phyloP scores from a whole-genome alignment of 208 protist species.

The Leishmania arabica region DNA sequence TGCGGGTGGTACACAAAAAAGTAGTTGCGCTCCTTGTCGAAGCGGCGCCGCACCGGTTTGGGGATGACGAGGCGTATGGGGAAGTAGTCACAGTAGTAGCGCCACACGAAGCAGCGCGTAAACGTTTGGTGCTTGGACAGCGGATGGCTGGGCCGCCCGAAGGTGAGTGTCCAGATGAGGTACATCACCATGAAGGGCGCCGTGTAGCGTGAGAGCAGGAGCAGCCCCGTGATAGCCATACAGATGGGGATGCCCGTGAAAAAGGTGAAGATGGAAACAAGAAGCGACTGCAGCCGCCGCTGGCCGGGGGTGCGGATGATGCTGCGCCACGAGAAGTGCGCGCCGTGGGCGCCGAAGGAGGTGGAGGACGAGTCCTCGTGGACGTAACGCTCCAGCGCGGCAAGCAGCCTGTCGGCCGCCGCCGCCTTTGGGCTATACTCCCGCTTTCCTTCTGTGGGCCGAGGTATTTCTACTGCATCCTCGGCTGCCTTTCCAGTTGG shows the following conservation, averaged over 20 bases:
- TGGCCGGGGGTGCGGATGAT: constrained; percentile 52
- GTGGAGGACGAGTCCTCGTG: constrained; percentile 16
- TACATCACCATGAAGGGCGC: constrained; percentile 66
- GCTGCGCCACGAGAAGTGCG: constrained; percentile 43
- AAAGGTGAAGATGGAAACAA: constrained; percentile 59
- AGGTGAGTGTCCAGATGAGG: constrained; percentile 68
- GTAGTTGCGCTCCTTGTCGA: constrained; percentile 72
- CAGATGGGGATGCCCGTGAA: constrained; percentile 72
- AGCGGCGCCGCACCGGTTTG: constrained; percentile 35
- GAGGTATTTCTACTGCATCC: not conserved
- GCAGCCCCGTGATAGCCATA: constrained; percentile 32
- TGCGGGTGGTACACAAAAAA: constrained; percentile 92
- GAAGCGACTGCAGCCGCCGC: constrained; percentile 52
- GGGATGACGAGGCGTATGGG: constrained; percentile 76
- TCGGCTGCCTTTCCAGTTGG: not conserved
- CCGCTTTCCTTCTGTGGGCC: not conserved
- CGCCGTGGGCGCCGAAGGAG: constrained; percentile 28
- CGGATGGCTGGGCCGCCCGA: constrained; percentile 50
- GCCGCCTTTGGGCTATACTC: constrained; percentile 35
- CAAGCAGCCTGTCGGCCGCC: constrained; percentile 38
- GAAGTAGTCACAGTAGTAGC: constrained; percentile 85
- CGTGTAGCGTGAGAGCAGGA: constrained; percentile 55
- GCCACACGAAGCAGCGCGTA: constrained; percentile 44
- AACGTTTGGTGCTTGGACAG: constrained; percentile 31
- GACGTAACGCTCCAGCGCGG: constrained; percentile 58